Conservation (phyloP, 169 alveolate genomes). For the Cryptosporidium xiaoi region DNA sequence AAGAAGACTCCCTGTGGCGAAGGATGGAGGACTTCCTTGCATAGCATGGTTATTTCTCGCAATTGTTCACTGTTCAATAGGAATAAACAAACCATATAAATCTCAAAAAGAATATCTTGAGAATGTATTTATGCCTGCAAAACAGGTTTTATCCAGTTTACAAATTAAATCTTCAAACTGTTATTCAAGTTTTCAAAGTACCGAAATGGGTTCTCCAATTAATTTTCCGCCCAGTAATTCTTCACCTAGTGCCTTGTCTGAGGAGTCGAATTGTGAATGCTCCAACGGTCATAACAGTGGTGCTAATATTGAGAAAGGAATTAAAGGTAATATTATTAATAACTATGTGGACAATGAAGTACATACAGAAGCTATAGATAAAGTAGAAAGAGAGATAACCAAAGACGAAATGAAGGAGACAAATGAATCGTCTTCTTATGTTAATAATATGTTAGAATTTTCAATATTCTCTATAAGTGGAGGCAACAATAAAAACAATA, state of each 20-base stretch:
- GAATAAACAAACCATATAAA: constrained; percentile 4
- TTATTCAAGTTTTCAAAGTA: constrained; percentile 37
- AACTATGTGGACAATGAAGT: too few species aligned
- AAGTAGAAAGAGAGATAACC: too few species aligned
- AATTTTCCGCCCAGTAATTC: constrained; percentile 27
- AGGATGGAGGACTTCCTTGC: constrained; percentile 92
- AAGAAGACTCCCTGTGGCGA: constrained; percentile 88
- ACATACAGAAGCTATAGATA: too few species aligned
- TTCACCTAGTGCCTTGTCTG: too few species aligned
- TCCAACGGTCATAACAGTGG: background rate
- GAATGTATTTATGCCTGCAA: constrained; percentile 62
- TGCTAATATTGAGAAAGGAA: too few species aligned
- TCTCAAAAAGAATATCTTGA: constrained; percentile 57
- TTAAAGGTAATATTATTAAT: too few species aligned
- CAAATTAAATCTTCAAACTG: constrained; percentile 43
- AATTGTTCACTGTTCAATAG: constrained; percentile 68
- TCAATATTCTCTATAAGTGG: constrained; percentile 3
- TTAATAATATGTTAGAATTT: background rate
- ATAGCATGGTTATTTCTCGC: constrained; percentile 89
- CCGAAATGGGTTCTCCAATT: constrained; percentile 57
- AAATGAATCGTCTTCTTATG: too few species aligned
- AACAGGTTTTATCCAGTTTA: constrained; percentile 26
- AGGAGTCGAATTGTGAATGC: background rate
- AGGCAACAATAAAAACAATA: background rate
- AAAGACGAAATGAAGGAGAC: too few species aligned